Conservation (phyloP, 495 filamentous ascomycete species). For the Elaphomyces granulatus region DNA sequence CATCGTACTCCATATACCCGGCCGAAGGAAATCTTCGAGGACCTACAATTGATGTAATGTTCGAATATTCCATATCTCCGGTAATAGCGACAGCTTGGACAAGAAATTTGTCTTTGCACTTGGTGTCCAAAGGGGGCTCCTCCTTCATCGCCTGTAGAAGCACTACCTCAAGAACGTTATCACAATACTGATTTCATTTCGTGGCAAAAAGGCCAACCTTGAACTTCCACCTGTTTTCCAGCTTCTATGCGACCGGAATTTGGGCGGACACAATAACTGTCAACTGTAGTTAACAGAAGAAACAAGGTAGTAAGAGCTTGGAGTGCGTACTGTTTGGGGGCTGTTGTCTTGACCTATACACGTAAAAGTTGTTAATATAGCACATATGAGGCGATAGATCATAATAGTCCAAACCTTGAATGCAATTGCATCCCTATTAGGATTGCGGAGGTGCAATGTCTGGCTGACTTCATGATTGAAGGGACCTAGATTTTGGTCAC, state of each 20-base stretch:
- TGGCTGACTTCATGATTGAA: constrained; percentile 87
- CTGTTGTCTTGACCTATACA: constrained; percentile 89
- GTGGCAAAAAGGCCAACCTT: constrained; percentile 55
- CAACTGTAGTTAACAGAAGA: constrained; percentile 15
- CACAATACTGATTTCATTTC: constrained; percentile 1
- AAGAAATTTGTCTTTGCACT: constrained; percentile 95
- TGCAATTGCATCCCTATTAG: constrained; percentile 62
- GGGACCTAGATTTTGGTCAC: constrained; percentile 52
- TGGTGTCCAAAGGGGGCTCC: constrained; percentile 69
- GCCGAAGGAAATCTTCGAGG: too few relatives aligned
- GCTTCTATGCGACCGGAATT: constrained; percentile 93
- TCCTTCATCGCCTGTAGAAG: constrained; percentile 96
- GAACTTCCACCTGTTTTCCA: constrained; percentile 76
- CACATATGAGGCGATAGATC: constrained; percentile 2
- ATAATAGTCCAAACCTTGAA: constrained; percentile 66
- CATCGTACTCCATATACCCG: neutral
- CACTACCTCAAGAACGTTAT: constrained; percentile 39
- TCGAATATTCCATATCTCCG: constrained; percentile 66
- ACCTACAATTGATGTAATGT: constrained; percentile 66
- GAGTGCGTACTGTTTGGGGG: constrained; percentile 82
- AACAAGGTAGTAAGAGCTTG: constrained; percentile 1
- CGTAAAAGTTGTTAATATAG: neutral
- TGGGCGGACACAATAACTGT: constrained; percentile 91
- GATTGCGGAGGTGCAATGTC: constrained; percentile 64
- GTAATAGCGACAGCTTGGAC: constrained; percentile 86